Evolutionary conservation across 2,329 filamentous ascomycete species (phyloP), one percentile per base, ranked within the genome.

Genomic region (Bimuria novae-zelandiae): DNA sequence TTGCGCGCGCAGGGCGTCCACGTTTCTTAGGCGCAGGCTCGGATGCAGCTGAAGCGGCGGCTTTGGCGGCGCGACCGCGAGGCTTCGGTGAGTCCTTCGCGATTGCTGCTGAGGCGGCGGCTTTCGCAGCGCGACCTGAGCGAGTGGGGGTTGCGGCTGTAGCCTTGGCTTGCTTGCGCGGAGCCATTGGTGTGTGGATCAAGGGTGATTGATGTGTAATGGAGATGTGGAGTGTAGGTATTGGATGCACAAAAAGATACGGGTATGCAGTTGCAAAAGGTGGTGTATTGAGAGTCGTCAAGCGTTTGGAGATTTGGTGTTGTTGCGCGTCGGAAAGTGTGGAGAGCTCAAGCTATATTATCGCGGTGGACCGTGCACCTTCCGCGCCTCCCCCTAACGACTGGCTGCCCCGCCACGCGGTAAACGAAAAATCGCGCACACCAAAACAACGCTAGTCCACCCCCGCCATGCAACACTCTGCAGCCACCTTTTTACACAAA

Each of bases 11-110:
- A 0, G 58, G 60, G n/a, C 63, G 60, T 10, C 64, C 63, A 42
- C 62, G 65, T 48, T 60, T 65, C 51, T 61, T 63, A 1, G 61
- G 61, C 7, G 52, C 29, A 27, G 35, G 23, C 2, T 37, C 42
- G 11, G 35, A 23, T 7, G 14, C 42, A 19, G 17, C 23, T 11
- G 29, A 7, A 1, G 43, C 33, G 11, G 49, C 47, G 3, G 35
- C 16, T 45, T 55, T 62, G 3, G 62, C 45, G n/a, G 59, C 40
- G 48, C 62, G 62, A 44, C 59, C 60, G 49, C 61, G 60, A 52
- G 59, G 63, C 37, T 53, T 52, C 5, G 55, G 49, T 1, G 36
- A 22, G 19, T 32, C 33, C 23, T 51, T 45, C 7, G 19, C 32
- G 30, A 52, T 50, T 17, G 56, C 32, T 12, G 57, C 47, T 10